phyloP scores from a whole-genome alignment of 371 early-diverging fungal species.

The Mortierella sp. region DNA sequence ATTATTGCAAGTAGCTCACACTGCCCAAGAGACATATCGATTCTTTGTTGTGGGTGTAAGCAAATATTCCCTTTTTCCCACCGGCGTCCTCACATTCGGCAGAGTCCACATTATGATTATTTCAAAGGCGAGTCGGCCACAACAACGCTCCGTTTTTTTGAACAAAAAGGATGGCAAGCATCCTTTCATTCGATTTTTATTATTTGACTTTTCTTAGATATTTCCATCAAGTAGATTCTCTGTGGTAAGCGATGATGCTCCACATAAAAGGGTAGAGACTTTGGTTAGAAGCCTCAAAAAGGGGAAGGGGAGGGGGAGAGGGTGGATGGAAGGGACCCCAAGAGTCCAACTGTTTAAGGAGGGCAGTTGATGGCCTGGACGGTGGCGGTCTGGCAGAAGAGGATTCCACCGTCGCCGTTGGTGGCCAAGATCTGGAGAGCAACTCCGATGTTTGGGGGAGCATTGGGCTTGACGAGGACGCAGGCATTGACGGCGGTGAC shows the following conservation, averaged over 20 bases:
- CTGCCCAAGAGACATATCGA: too few species aligned
- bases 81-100: background rate
- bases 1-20: too few species aligned
- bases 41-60: background rate
- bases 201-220: slow-evolving; percentile 1
- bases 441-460: slow-evolving; percentile 28
- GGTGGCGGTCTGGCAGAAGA: slow-evolving; percentile 42
- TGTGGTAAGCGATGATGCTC: background rate
- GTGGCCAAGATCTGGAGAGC: slow-evolving; percentile 25
- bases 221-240: slow-evolving; percentile 1
- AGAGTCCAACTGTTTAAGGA: background rate
- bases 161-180: background rate
- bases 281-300: background rate
- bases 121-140: background rate
- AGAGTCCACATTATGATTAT: background rate
- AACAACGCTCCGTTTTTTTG: background rate
- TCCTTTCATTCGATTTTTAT: background rate
- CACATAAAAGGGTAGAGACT: background rate
- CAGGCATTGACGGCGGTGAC: slow-evolving; percentile 24
- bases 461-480: slow-evolving; percentile 25
- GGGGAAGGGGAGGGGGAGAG: background rate
- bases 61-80: background rate
- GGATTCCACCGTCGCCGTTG: slow-evolving; percentile 38
- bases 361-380: slow-evolving; percentile 32
- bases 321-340: slow-evolving; percentile 1